Percentiles rank a stretch among this genome's conserved stretches.
These are phyloP conservation scores for Podospora comata DNA, from an alignment of 495 filamentous ascomycete genomes.

Conservation along the genomic window DNA sequence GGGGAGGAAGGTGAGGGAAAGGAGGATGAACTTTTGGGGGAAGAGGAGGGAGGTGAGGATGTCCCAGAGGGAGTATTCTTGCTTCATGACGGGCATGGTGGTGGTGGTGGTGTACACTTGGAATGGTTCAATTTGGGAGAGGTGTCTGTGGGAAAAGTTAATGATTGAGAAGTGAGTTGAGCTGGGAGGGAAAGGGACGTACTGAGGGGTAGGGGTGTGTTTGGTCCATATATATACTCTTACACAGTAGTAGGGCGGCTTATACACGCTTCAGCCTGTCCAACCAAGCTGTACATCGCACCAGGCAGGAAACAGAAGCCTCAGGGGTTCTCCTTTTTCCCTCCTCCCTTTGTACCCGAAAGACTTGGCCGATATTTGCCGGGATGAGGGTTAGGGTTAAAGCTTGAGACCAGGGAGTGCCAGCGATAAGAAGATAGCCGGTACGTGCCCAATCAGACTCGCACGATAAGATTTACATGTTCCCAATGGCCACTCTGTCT, in stretches of 20 bases:
- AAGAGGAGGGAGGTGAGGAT: constrained; percentile 28
- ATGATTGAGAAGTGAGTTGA: background rate
- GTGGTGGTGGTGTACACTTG: background rate
- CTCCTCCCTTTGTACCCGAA: no score
- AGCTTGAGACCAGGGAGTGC: background rate
- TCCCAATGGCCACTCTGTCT: constrained; percentile 23
- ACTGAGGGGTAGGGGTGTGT: background rate
- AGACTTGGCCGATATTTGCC: background rate
- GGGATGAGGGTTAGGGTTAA: background rate
- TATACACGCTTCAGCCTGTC: background rate
- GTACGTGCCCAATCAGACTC: constrained; percentile 6
- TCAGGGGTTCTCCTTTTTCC: background rate
- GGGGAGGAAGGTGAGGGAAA: constrained; percentile 39
- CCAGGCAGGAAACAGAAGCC: background rate
- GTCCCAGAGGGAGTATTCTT: background rate
- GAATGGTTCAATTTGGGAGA: background rate
- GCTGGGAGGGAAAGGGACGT: background rate
- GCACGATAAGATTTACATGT: background rate
- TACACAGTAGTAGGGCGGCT: background rate
- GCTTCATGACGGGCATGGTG: background rate
- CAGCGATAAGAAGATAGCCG: background rate
- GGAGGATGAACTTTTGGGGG: constrained; percentile 41
- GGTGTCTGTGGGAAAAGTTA: background rate
- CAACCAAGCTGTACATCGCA: background rate
- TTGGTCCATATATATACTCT: background rate